Conservation (phyloP, 2,329 filamentous ascomycete species). For the Talaromyces marneffei region DNA sequence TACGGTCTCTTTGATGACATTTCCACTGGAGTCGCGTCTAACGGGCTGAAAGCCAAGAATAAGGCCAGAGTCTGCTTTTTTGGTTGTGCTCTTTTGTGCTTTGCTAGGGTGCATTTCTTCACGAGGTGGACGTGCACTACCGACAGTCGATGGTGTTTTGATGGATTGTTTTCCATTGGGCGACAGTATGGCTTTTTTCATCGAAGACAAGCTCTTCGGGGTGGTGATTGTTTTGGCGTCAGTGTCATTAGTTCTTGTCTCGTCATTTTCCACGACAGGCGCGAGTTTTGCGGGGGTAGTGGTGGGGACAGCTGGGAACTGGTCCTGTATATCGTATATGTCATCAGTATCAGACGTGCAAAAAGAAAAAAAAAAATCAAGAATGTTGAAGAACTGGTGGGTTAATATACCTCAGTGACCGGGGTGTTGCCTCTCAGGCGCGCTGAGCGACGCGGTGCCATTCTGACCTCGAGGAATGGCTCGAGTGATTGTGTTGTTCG, state of each 20-base stretch:
- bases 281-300: constrained; percentile 31
- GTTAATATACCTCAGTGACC: constrained; percentile 28
- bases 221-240: constrained; percentile 19
- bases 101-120: constrained; percentile 91
- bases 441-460: constrained; percentile 39
- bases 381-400: neutral
- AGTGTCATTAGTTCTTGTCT: constrained; percentile 31
- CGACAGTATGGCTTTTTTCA: constrained; percentile 28
- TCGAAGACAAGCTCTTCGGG: constrained; percentile 18
- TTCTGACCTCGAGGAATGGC: constrained; percentile 15
- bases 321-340: constrained; percentile 2
- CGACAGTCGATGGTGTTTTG: constrained; percentile 46
- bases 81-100: constrained; percentile 67
- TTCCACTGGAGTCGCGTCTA: constrained; percentile 41
- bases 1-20: constrained; percentile 26
- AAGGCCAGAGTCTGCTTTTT: constrained; percentile 70
- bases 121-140: constrained; percentile 62
- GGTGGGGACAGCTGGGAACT: constrained; percentile 10
- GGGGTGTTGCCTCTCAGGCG: constrained; percentile 32
- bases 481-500: neutral
- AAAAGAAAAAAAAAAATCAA: too few relatives aligned
- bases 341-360: neutral
- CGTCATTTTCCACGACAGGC: constrained; percentile 45
- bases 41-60: constrained; percentile 78
- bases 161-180: constrained; percentile 24